Percentiles rank a stretch among this genome's conserved stretches.
phyloP scores from a whole-genome alignment of 2,329 filamentous ascomycete genomes.

The Colletotrichum acutatum region DNA sequence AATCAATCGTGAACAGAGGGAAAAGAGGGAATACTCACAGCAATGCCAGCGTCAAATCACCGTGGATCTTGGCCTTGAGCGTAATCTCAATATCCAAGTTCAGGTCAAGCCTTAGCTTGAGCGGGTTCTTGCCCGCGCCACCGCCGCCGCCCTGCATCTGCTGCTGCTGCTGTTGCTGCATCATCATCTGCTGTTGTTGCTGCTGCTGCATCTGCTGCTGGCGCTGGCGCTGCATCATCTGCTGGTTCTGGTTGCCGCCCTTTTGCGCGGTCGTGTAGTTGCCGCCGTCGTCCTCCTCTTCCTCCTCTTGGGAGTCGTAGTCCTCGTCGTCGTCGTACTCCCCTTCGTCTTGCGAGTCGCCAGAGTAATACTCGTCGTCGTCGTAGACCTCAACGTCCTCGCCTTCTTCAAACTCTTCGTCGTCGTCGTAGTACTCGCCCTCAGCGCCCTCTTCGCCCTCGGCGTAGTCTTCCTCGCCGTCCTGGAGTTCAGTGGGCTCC shows the following conservation, averaged over 20 bases:
- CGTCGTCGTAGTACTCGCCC: constrained; percentile 34
- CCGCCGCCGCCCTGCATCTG: constrained; percentile 41
- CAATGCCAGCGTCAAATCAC: constrained; percentile 82
- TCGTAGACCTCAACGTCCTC: constrained; percentile 30
- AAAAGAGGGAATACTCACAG: constrained; percentile 58
- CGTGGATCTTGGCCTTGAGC: constrained; percentile 86
- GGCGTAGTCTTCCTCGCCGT: constrained; percentile 13
- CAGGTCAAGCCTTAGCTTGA: constrained; percentile 56
- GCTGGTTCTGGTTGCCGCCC: not conserved
- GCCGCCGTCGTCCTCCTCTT: constrained; percentile 23
- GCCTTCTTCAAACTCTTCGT: constrained; percentile 30
- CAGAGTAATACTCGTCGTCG: constrained; percentile 36
- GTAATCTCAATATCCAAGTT: constrained; percentile 88
- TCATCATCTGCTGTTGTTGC: constrained; percentile 39
- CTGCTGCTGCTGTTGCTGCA: constrained; percentile 41
- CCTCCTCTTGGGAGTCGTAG: constrained; percentile 30
- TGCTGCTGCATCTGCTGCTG: constrained; percentile 38
- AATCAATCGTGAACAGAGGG: too few species aligned
- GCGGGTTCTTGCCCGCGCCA: constrained; percentile 38
- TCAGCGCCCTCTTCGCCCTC: not conserved
- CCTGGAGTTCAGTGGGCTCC: constrained; percentile 21
- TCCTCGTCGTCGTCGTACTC: constrained; percentile 40
- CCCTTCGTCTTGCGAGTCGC: constrained; percentile 34
- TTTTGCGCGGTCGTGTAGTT: constrained; percentile 25
- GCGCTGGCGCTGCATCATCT: constrained; percentile 17